These are phyloP conservation scores for Zychaea mexicana DNA, from an alignment of 371 early-diverging fungal genomes.

Conservation along the genomic window DNA sequence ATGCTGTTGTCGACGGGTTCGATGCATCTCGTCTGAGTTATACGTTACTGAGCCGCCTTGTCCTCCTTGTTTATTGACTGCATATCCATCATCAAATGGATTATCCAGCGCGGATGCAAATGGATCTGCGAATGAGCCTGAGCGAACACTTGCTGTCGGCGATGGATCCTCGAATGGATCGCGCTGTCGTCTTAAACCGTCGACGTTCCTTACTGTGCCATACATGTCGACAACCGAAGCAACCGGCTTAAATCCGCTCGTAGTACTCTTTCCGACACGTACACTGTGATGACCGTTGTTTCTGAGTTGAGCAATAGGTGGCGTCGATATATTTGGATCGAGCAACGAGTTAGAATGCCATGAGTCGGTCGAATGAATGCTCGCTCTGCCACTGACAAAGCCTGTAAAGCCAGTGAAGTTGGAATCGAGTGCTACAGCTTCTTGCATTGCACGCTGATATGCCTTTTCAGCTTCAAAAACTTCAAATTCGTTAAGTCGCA, in stretches of 20 bases:
- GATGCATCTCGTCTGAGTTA: neutral
- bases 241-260: slow-evolving; percentile 7
- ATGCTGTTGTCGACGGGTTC: slow-evolving; percentile 1
- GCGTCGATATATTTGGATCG: slow-evolving; percentile 19
- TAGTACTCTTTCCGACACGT: slow-evolving; percentile 6
- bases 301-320: slow-evolving; percentile 35
- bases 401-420: slow-evolving; percentile 46
- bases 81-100: slow-evolving; percentile 42
- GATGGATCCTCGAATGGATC: slow-evolving; percentile 6
- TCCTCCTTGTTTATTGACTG: neutral
- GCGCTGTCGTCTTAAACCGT: neutral
- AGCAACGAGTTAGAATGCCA: slow-evolving; percentile 1
- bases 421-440: slow-evolving; percentile 48
- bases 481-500: slow-evolving; percentile 44
- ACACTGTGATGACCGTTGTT: slow-evolving; percentile 14
- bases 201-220: slow-evolving; percentile 5
- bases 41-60: neutral
- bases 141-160: slow-evolving; percentile 4
- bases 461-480: slow-evolving; percentile 29
- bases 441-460: slow-evolving; percentile 30
- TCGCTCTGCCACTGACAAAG: slow-evolving; percentile 19
- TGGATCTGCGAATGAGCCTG: slow-evolving; percentile 17
- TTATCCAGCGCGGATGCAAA: slow-evolving; percentile 27
- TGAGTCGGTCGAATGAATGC: slow-evolving; percentile 9
- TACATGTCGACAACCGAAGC: neutral